Base-by-base conservation (phyloP, 768 basidiomycete species). In the Podaxis mareebaensis region DNA sequence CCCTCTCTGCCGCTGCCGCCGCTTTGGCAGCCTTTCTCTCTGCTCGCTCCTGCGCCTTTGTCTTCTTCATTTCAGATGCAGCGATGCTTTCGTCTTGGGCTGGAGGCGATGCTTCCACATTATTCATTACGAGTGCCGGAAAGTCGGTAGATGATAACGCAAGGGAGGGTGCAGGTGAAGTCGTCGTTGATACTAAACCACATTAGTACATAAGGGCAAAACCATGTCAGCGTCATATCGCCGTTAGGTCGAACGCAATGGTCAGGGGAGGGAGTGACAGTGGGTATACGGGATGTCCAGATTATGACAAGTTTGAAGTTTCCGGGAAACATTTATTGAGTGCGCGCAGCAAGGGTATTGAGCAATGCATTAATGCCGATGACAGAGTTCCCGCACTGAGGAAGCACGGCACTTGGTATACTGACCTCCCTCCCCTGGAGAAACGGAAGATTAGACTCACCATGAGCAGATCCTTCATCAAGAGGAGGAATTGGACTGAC, bases 341-440 rank as follows among this genome's bases (percentile, higher is more conserved):
- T 67, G 66, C 70, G 69, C 69, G 70, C 70, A 73, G 69, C 72
- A 72, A 72, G 73, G 67, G 74, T 69, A 74, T 75, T 74, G 72
- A 75, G 75, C 67, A 77, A 76, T 77, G 71, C 67, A 79, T 91
- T 81, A 91, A 79, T 83, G 83, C 74, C 83, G 87, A 83, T 86
- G 81, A 77, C 85, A 85, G 79, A 85, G 79, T 84, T 87, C 89
- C 87, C 89, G 89, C 87, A 90, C 90, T 92, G 89, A 80, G 79
- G 90, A 91, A 89, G 90, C 81, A 90, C 87, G 88, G 89, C 77
- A 79, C 89, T 92, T 83, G 91, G 90, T 91, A 92, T 88, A 83
- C 84, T 86, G 87, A 81, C 88, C 89, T 85, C 89, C 90, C 88
- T 89, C 90, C 89, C 89, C 88, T 85, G 74, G 77, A 76, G 75